Evolutionary conservation across 2,329 filamentous ascomycete genomes (phyloP), one percentile per base, ranked within the genome.

Genomic region (Corynespora cassiicola): DNA sequence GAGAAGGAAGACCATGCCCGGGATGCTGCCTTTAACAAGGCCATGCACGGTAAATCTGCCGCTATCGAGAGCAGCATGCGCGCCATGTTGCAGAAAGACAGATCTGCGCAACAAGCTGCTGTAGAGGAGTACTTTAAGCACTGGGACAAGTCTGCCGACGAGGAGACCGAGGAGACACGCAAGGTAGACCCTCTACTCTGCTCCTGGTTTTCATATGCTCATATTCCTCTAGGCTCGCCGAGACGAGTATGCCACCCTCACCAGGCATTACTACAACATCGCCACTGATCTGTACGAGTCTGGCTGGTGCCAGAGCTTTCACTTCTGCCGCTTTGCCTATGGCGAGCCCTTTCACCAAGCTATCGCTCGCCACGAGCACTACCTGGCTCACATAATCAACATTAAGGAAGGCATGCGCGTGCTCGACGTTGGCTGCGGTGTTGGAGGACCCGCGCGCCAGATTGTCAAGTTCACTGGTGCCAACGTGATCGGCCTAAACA

Each of bases 231-330:
- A 89, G 85, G 79, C 85, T 49, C 82, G 89, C 62, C 82, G 84
- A 58, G 85, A 84, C 40, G 87, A 95, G 73, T 96, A 96, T 71
- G 90, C 90, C 35, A 92, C 88, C 16, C 73, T 96, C 65, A 96
- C 90, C 26, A 84, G 87, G 78, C 90, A 96, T 69, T 95, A 95
- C 79, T 95, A 95, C 76, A 92, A 95, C 73, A 81, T 94, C 26
- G 88, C 87, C n/a, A 95, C 90, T 48, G 90, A 95, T 65, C 72
- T 95, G 32, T 95, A 95, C 76, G 90, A 96, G 75, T 90, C 95
- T 57, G 91, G 90, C 58, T 96, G 90, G 90, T 87, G 88, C 46
- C 83, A 88, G 60, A 90, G 85, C 28, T 96, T 96, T 79, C 90
- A 96, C 73, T 96, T 96, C 79, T 94, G 88, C 75, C 88, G 90